Base-by-base conservation (phyloP, 768 basidiomycete genomes). In the Panaeolus papilionaceus region DNA sequence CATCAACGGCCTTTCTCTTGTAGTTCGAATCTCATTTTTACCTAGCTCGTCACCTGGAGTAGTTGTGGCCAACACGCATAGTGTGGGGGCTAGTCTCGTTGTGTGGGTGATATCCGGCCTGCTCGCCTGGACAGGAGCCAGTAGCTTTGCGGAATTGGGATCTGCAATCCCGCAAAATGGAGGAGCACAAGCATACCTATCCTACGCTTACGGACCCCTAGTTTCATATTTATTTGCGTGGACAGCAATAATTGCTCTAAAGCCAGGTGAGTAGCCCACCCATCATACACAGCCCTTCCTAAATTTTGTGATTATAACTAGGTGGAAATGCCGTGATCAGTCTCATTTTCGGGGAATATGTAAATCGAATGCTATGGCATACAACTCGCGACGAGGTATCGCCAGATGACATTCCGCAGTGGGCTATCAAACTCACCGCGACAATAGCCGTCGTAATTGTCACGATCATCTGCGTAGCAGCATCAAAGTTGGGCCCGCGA, bases 81-180 rank as follows among this genome's bases (percentile, higher is more conserved):
- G 92, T 71, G 93, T 96, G 0, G 97, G 96, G 11, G 93, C 95
- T 11, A 95, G 95, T 80, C 79, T 99, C 14, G 40, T 85, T 18
- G 93, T 98, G 4, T 98, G 97, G 96, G 70, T 93, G 6, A 81
- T 85, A 2, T 91, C 93, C 65, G 97, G 96, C 6, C 64, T 96
- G 26, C 81, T 99, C 10, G 94, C 88, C 6, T 98, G 96, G 97
- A 98, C 97, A 3, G 97, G 97, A 20, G 95, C 95, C 33, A 95
- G 93, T 77, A 95, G 93, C 75, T 98, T 91, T 75, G 95, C 95
- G 9, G 95, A 98, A 77, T 83, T 98, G 67, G 97, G 96, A 63
- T 91, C 90, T 49, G 92, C 92, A 44, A 94, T 97, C 75, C 95
- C 95, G 16, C 79, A 93, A 66, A 89, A 88, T 71, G 88, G 87